phyloP scores from a whole-genome alignment of 495 filamentous ascomycete species.

The Penicillium atrosanguineum region DNA sequence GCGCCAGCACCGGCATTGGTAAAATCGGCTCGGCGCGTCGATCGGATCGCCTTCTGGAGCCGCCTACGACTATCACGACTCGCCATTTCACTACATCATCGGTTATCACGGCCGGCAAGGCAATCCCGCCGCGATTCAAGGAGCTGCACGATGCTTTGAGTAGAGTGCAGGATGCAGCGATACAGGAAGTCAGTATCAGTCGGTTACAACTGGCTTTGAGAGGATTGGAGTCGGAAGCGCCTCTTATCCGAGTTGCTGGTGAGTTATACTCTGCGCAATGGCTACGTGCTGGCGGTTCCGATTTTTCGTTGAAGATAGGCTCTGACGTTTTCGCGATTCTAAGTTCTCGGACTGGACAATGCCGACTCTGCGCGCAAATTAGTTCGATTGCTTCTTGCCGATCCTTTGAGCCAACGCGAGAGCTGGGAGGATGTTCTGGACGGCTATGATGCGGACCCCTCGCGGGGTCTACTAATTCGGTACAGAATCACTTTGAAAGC shows the following conservation, averaged over 20 bases:
- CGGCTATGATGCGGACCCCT: conserved; percentile 38
- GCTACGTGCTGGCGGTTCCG: neutral
- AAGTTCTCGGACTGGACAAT: conserved; percentile 54
- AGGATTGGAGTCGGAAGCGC: conserved; percentile 63
- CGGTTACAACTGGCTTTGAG: conserved; percentile 76
- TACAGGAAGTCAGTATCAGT: conserved; percentile 68
- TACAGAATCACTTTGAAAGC: conserved; percentile 21
- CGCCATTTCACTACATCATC: conserved; percentile 27
- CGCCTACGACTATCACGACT: neutral
- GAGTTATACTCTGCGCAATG: conserved; percentile 12
- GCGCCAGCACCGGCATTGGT: conserved; percentile 10
- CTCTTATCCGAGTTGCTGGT: conserved; percentile 71
- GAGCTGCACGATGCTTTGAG: conserved; percentile 61
- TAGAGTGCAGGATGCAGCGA: conserved; percentile 58
- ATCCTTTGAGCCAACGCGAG: conserved; percentile 63
- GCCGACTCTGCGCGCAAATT: conserved; percentile 55
- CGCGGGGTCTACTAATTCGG: conserved; percentile 57
- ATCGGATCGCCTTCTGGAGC: conserved; percentile 3
- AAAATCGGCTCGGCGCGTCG: conserved; percentile 11
- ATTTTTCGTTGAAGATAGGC: neutral
- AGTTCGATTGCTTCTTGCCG: conserved; percentile 69
- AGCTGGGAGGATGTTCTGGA: conserved; percentile 72
- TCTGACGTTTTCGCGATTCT: neutral
- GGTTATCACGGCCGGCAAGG: conserved; percentile 27
- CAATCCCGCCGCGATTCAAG: conserved; percentile 36